phyloP scores from a whole-genome alignment of 345 rosid genomes.

The Aquilaria sinensis region DNA sequence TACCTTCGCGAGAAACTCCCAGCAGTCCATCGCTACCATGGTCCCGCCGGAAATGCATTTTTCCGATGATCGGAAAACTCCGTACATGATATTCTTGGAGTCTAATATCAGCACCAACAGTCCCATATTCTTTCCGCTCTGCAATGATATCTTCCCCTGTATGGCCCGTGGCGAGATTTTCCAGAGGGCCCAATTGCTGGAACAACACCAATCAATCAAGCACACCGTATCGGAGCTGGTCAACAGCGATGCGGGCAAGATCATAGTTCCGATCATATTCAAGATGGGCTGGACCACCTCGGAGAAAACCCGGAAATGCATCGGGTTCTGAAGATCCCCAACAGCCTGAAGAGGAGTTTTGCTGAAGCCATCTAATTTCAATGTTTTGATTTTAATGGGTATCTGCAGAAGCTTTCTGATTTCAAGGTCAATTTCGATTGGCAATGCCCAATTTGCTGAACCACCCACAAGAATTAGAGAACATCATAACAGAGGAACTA shows the following conservation, averaged over 20 bases:
- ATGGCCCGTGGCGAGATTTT: slow-evolving; percentile 82
- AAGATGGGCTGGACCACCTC: slow-evolving; percentile 67
- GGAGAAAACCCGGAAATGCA: slow-evolving; percentile 41
- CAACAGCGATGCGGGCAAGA: slow-evolving; percentile 78
- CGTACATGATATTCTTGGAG: no score
- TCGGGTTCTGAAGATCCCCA: slow-evolving; percentile 81
- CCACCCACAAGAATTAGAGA: no score
- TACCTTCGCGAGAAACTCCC: slow-evolving; percentile 68
- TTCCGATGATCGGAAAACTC: slow-evolving; percentile 7
- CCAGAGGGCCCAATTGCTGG: slow-evolving; percentile 49
- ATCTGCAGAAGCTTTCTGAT: no score
- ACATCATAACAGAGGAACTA: no score
- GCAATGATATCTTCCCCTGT: slow-evolving; percentile 76
- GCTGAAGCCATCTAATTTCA: no score
- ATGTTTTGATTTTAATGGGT: no score
- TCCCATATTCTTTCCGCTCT: slow-evolving; percentile 25
- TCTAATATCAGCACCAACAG: no score
- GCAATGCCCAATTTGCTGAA: no score
- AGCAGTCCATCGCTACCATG: slow-evolving; percentile 50
- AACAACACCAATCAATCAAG: slow-evolving; percentile 60
- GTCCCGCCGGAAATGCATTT: slow-evolving; percentile 29
- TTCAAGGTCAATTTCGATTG: no score
- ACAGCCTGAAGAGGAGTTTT: slow-evolving; percentile 38
- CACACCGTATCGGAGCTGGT: slow-evolving; percentile 76
- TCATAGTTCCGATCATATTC: slow-evolving; percentile 82